A percentile compares a stretch with the other conserved stretches of the same genome.
Evolutionary conservation across 345 rosid genomes (phyloP).

Genomic region (Acer yangbiense): DNA sequence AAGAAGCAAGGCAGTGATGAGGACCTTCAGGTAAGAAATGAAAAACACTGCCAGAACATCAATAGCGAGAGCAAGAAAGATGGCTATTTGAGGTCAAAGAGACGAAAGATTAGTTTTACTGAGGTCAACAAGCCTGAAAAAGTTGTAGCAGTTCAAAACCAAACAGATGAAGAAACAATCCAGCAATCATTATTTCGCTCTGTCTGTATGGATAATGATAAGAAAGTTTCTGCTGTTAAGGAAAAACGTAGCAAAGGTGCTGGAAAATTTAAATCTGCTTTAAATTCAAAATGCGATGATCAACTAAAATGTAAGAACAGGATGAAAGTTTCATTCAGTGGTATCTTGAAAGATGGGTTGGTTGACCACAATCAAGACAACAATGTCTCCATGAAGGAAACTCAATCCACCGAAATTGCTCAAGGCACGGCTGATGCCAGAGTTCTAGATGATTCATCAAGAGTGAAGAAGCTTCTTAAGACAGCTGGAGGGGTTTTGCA

Average conservation of each 20-base stretch:
- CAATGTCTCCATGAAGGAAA: constrained; percentile 17
- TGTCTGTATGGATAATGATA: constrained; percentile 5
- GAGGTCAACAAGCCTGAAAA: constrained; percentile 16
- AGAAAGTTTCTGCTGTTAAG: constrained; percentile 5
- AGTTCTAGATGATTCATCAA: constrained; percentile 26
- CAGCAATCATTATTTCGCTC: constrained; percentile 1
- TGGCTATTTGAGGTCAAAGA: constrained; percentile 24
- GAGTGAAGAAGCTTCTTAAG: constrained; percentile 25
- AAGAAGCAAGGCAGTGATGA: constrained; percentile 20
- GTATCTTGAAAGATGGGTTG: constrained; percentile 28
- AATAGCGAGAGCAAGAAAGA: constrained; percentile 10
- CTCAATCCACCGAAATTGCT: constrained; percentile 23
- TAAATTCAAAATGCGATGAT: constrained; percentile 24
- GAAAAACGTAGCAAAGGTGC: constrained; percentile 19
- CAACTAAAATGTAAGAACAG: constrained; percentile 21
- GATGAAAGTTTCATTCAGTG: constrained; percentile 27
- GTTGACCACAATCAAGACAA: constrained; percentile 21
- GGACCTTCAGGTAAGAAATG: constrained; percentile 9
- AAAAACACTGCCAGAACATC: constrained; percentile 10
- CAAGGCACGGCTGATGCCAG: constrained; percentile 17
- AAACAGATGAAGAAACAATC: constrained; percentile 16
- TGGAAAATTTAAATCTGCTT: constrained; percentile 24
- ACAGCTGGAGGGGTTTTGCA: constrained; percentile 29
- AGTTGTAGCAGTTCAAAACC: constrained; percentile 20
- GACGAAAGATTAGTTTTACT: constrained; percentile 22